phyloP scores from a whole-genome alignment of 2,329 filamentous ascomycete genomes.

The Furcasterigmium furcatum region DNA sequence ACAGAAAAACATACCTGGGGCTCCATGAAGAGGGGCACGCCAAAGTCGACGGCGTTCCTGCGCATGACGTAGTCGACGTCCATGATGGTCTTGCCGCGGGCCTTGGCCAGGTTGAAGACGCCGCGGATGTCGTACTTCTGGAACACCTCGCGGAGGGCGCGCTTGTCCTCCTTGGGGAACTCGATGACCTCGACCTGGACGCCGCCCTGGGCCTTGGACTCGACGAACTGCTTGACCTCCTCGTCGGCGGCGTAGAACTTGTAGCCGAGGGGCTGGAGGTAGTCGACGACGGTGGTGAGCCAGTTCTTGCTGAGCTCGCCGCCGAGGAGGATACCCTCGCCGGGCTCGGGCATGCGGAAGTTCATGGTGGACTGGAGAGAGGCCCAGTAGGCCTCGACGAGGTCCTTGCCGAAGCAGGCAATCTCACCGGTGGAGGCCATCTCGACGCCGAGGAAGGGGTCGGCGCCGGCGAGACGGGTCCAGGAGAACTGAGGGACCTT shows the following conservation, averaged over 20 bases:
- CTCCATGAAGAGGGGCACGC: conserved; percentile 97
- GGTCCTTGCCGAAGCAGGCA: conserved; percentile 95
- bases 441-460: conserved; percentile 96
- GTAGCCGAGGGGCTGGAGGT: conserved; percentile 85
- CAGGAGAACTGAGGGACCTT: conserved; percentile 99
- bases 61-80: conserved; percentile 99
- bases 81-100: conserved; percentile 75
- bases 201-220: conserved; percentile 64
- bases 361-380: conserved; percentile 98
- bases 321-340: conserved; percentile 92
- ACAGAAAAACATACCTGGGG: conserved; percentile 69
- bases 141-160: conserved; percentile 90
- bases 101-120: conserved; percentile 89
- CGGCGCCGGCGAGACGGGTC: conserved; percentile 94
- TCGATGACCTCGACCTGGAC: conserved; percentile 85
- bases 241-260: conserved; percentile 86
- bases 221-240: conserved; percentile 79
- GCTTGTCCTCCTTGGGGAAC: conserved; percentile 95
- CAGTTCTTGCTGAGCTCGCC: conserved; percentile 72
- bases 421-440: conserved; percentile 98
- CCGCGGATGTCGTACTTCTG: conserved; percentile 95
- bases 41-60: conserved; percentile 96
- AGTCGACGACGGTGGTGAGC: conserved; percentile 79
- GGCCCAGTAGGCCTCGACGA: conserved; percentile 97
- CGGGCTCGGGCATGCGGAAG: conserved; percentile 93